phyloP scores from a whole-genome alignment of 306 rosid species.

The Prunus davidiana region DNA sequence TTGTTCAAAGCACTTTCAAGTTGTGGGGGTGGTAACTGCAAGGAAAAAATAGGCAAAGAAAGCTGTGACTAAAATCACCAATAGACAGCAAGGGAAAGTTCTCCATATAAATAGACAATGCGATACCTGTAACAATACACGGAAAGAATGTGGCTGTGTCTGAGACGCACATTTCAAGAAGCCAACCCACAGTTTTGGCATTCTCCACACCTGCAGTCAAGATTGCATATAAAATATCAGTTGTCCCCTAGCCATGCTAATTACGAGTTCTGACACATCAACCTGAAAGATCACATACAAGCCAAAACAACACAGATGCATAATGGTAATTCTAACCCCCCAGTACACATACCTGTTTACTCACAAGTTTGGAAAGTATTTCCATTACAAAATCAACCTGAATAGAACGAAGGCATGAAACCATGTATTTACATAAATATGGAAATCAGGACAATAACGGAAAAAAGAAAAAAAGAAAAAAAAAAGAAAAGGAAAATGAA shows the following conservation, averaged over 20 bases:
- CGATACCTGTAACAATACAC: slow-evolving; percentile 77
- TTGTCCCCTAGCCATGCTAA: slow-evolving; percentile 7
- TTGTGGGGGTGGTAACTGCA: slow-evolving; percentile 88
- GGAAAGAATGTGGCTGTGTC: slow-evolving; percentile 95
- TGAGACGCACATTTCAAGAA: slow-evolving; percentile 95
- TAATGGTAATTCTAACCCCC: neutral
- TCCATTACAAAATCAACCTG: slow-evolving; percentile 99
- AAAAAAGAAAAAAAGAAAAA: neutral
- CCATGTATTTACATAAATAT: neutral
- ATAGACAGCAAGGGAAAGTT: neutral
- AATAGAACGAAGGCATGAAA: slow-evolving; percentile 25
- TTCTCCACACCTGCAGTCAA: slow-evolving; percentile 78
- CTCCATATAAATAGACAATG: slow-evolving; percentile 8
- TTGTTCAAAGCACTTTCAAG: slow-evolving; percentile 85
- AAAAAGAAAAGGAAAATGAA: neutral
- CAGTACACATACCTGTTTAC: slow-evolving; percentile 62
- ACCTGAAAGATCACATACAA: neutral
- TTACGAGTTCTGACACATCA: neutral
- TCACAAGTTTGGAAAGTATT: slow-evolving; percentile 89
- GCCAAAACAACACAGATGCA: neutral
- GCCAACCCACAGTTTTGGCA: slow-evolving; percentile 99
- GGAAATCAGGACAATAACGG: neutral
- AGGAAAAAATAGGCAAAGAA: slow-evolving; percentile 6
- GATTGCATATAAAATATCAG: slow-evolving; percentile 29
- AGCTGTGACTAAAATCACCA: slow-evolving; percentile 3